Conservation (phyloP, 2,329 filamentous ascomycete species). For the Trichophyton benhamiae region DNA sequence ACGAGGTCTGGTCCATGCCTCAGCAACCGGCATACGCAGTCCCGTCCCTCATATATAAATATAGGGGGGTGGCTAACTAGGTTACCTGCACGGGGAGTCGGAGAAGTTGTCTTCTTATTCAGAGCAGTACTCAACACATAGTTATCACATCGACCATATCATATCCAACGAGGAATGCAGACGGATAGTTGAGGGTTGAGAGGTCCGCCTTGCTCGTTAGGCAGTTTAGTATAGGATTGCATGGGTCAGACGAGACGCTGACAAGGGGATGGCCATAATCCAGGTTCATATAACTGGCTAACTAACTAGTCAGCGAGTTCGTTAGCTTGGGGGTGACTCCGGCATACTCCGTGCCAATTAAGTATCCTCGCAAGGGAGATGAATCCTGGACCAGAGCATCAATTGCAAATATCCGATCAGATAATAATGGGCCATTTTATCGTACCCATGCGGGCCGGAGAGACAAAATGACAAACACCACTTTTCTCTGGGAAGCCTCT, state of each 20-base stretch:
- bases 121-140: neutral
- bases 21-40: neutral
- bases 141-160: neutral
- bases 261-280: neutral
- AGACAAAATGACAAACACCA: no score
- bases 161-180: neutral
- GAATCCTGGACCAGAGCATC: neutral
- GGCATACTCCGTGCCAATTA: neutral
- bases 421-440: neutral
- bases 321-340: no score
- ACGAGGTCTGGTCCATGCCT: constrained; percentile 1
- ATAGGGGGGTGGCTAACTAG: neutral
- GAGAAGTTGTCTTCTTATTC: neutral
- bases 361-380: neutral
- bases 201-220: neutral
- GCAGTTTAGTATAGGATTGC: neutral
- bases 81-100: neutral
- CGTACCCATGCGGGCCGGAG: no score
- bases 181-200: neutral
- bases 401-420: neutral
- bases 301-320: no score
- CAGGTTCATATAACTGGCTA: neutral
- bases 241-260: neutral
- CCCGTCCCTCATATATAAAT: neutral
- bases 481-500: no score